These are phyloP conservation scores for Skeletonema costatum DNA, from an alignment of 108 stramenopile species.

Conservation along the genomic window DNA sequence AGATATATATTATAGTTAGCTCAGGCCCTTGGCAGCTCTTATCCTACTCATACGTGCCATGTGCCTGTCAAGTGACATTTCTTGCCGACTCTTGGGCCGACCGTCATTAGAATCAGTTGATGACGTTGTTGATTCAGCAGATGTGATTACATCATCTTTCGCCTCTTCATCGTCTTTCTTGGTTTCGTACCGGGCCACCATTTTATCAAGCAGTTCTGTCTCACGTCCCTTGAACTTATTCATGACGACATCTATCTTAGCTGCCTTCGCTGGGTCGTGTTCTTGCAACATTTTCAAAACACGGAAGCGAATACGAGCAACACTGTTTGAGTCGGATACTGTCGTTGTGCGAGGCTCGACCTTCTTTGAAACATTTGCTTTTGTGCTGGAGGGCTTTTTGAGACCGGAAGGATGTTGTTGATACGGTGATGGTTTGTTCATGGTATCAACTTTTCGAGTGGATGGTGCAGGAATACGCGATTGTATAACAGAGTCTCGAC, in stretches of 20 bases:
- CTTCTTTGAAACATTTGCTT: constrained; percentile 10
- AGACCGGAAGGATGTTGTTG: background rate
- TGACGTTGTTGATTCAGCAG: constrained; percentile 10
- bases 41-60: constrained; percentile 76
- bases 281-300: constrained; percentile 78
- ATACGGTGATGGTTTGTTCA: background rate
- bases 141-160: constrained; percentile 7
- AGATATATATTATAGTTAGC: background rate
- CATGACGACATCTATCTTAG: constrained; percentile 87
- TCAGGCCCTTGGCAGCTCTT: background rate
- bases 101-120: constrained; percentile 20
- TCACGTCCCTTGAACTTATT: constrained; percentile 90
- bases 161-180: constrained; percentile 6
- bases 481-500: constrained; percentile 40
- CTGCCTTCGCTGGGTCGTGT: constrained; percentile 81
- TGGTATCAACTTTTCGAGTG: background rate
- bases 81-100: constrained; percentile 59
- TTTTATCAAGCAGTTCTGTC: constrained; percentile 77
- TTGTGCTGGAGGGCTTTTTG: constrained; percentile 11
- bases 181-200: constrained; percentile 79
- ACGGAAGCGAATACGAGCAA: constrained; percentile 61
- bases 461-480: constrained; percentile 47
- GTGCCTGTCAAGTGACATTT: constrained; percentile 75
- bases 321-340: constrained; percentile 7
- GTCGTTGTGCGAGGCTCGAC: background rate